phyloP scores from a whole-genome alignment of 2,329 filamentous ascomycete species.

The Sphaerulina vaccinii region DNA sequence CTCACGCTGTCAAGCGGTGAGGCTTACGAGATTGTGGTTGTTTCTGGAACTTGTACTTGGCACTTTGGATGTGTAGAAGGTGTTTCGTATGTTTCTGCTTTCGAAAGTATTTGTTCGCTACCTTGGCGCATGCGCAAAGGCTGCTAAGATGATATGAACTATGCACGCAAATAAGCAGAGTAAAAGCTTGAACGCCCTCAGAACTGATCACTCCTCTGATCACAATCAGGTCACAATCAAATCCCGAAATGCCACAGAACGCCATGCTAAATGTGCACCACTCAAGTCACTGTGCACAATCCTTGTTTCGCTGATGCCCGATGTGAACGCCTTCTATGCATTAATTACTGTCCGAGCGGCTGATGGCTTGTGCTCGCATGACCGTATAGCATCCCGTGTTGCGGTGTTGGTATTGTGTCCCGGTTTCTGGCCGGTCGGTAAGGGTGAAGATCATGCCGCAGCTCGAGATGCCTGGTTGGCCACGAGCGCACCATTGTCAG shows the following conservation, averaged over 20 bases:
- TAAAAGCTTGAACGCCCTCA: background rate
- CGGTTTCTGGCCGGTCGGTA: background rate
- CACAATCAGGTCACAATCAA: background rate
- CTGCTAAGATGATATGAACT: background rate
- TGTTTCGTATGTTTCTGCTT: too few relatives aligned
- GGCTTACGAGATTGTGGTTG: background rate
- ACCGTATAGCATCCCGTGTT: background rate
- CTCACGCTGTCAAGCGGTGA: too few relatives aligned
- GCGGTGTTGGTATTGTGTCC: background rate
- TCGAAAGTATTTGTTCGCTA: background rate
- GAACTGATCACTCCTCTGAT: background rate
- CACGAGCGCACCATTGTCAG: slow-evolving; percentile 21
- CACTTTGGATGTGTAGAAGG: background rate
- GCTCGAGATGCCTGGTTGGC: slow-evolving; percentile 24
- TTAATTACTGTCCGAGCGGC: background rate
- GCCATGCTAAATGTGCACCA: slow-evolving; percentile 16
- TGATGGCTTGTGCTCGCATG: background rate
- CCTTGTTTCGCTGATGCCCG: slow-evolving; percentile 1
- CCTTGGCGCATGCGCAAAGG: background rate
- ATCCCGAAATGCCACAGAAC: slow-evolving; percentile 8
- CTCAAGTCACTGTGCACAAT: slow-evolving; percentile 9
- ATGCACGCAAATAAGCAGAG: background rate
- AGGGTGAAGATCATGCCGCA: slow-evolving; percentile 18
- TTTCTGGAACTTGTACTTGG: too few relatives aligned
- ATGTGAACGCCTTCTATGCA: slow-evolving; percentile 9